These are phyloP conservation scores for Hemisphaericaspora xylanilytica DNA, from an alignment of 1,139 yeast species.

Conservation along the genomic window DNA sequence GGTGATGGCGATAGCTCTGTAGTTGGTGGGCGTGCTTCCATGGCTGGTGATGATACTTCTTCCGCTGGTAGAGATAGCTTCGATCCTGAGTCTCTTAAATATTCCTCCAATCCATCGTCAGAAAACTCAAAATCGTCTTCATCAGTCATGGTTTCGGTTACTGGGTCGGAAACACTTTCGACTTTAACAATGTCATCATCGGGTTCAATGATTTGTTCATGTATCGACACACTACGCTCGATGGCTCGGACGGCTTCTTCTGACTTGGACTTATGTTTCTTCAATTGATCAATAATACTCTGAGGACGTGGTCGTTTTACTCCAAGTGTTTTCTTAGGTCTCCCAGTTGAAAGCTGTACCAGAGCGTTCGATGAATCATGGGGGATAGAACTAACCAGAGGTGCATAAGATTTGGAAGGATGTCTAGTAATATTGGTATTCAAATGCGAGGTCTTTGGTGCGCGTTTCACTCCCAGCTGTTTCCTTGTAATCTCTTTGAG, in stretches of 20 bases:
- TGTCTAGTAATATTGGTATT: no score
- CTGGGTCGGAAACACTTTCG: not conserved
- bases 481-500: not conserved
- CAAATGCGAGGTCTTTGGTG: not conserved
- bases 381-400: not conserved
- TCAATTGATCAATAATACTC: constrained; percentile 17
- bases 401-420: not conserved
- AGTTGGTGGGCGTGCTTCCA: not conserved
- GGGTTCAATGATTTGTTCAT: not conserved
- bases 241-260: not conserved
- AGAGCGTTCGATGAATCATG: not conserved
- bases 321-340: constrained; percentile 16
- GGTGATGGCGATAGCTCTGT: not conserved
- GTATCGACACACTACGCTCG: not conserved
- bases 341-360: not conserved
- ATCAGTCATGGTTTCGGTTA: constrained; percentile 1
- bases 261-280: constrained; percentile 5
- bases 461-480: constrained; percentile 6
- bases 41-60: no score
- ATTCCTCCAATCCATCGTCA: constrained; percentile 31
- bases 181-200: constrained; percentile 1
- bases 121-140: constrained; percentile 23
- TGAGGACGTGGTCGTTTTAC: constrained; percentile 14
- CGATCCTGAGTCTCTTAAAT: constrained; percentile 12
- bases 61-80: no score